Evolutionary conservation across 1,284 basidiomycete genomes (phyloP).

Genomic region (Pholiota adiposa): DNA sequence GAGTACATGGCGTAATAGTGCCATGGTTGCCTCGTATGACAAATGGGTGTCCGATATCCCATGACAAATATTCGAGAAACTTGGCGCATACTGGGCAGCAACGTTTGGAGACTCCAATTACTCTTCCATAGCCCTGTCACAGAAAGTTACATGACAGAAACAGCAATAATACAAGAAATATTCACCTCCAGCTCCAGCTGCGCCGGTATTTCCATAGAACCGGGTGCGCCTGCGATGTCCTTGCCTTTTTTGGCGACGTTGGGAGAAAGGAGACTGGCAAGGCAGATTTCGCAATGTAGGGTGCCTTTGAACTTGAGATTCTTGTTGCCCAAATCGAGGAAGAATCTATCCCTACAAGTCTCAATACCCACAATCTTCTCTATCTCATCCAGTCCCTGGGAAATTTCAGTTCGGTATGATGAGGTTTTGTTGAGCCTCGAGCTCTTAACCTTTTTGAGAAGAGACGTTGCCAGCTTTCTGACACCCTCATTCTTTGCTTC

Average conservation of each 20-base stretch:
- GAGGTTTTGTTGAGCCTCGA: no score
- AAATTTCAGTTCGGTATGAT: no score
- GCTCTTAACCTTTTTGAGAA: no score
- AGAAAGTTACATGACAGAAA: background rate
- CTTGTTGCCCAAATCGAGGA: background rate
- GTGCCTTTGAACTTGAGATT: background rate
- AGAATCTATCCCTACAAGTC: background rate
- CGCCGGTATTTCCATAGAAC: no score
- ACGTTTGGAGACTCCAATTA: constrained; percentile 2
- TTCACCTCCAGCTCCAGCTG: background rate
- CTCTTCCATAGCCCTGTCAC: background rate
- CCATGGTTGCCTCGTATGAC: background rate
- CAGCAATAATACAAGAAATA: background rate
- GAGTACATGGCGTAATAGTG: background rate
- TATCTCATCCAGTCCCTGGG: no score
- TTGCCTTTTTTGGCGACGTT: background rate
- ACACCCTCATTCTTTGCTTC: no score
- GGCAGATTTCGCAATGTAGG: background rate
- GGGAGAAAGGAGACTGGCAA: background rate
- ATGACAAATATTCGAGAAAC: background rate
- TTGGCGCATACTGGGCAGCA: constrained; percentile 1
- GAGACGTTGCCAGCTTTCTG: no score
- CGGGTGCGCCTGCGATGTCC: background rate
- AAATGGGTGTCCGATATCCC: background rate
- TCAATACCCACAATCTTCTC: no score